Evolutionary conservation across 345 rosid genomes (phyloP), one percentile per base, ranked within the genome.

Genomic region (Erucastrum elatum): DNA sequence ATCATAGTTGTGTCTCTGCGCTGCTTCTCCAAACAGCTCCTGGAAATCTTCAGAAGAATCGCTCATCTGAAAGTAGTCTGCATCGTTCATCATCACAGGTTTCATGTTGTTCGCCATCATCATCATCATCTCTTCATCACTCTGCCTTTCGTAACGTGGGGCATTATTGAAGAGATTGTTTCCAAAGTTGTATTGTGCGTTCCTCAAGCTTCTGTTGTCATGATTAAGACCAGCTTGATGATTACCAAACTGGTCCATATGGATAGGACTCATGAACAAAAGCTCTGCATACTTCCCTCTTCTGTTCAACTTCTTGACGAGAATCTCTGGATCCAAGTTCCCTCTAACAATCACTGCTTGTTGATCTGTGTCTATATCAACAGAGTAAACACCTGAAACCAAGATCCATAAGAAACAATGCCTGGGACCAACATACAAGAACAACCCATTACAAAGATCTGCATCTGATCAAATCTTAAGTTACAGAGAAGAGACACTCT

Each of bases 251-350:
- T 81, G 69, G 11, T 53, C 65, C 59, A 33, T 73, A 63, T 55
- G 62, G 66, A 70, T 53, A 30, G 71, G 73, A 49, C 13, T 70
- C 64, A 84, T 84, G 76, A 81, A 80, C 84, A 81, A 71, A 63
- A 87, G 65, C 82, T 87, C 83, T n/a, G 91, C 95, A 80, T 74
- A 77, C 81, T 92, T 92, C 4, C 93, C 90, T 65, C 85, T 86
- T 66, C 70, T 85, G 60, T 44, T 75, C 79, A 92, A 70, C 86
- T 77, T 89, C 79, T 84, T 85, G 30, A 90, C 66, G 59, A 90
- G 72, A 76, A 56, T 66, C 37, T 76, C 84, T 29, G 91, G 76
- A 75, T 85, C 87, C 62, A 89, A 87, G 64, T 59, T 81, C 6
- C 95, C 97, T 63, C 82, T 86, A 34, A 92, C 91, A 3, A 75